Conservation (phyloP, 208 protist species). For the Paratrypanosoma confusum region DNA sequence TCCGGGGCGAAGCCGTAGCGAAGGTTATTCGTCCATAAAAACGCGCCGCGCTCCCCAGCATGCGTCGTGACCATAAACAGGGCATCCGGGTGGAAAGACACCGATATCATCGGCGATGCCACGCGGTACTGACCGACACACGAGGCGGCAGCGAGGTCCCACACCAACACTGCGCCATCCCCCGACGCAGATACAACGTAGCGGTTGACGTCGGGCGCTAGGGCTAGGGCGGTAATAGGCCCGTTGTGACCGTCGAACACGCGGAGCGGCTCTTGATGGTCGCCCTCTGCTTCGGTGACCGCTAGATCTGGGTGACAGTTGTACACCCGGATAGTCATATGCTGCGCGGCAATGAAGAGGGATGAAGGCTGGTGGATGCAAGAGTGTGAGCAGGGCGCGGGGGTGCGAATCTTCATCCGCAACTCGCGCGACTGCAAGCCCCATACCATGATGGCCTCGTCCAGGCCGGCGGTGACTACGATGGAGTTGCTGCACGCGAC, state of each 20-base stretch:
- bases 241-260: slow-evolving; percentile 63
- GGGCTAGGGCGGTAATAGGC: slow-evolving; percentile 67
- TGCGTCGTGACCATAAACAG: slow-evolving; percentile 80
- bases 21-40: slow-evolving; percentile 83
- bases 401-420: slow-evolving; percentile 22
- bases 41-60: slow-evolving; percentile 67
- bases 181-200: slow-evolving; percentile 64
- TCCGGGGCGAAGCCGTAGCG: slow-evolving; percentile 82
- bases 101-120: slow-evolving; percentile 50
- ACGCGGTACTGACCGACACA: slow-evolving; percentile 84
- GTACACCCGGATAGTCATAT: slow-evolving; percentile 63
- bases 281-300: slow-evolving; percentile 1
- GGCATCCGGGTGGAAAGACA: slow-evolving; percentile 76
- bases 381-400: slow-evolving; percentile 48
- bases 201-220: slow-evolving; percentile 60
- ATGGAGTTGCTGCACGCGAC: slow-evolving; percentile 62
- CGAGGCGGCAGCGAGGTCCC: slow-evolving; percentile 69
- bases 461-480: slow-evolving; percentile 61
- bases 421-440: slow-evolving; percentile 33
- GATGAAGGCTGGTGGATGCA: slow-evolving; percentile 61
- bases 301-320: slow-evolving; percentile 55
- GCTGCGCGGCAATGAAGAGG: slow-evolving; percentile 65
- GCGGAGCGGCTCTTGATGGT: slow-evolving; percentile 64
- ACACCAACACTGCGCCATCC: slow-evolving; percentile 64
- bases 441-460: slow-evolving; percentile 73